Base-by-base conservation (phyloP, 78 protist genomes). In the Dictyostelium capitatum region DNA sequence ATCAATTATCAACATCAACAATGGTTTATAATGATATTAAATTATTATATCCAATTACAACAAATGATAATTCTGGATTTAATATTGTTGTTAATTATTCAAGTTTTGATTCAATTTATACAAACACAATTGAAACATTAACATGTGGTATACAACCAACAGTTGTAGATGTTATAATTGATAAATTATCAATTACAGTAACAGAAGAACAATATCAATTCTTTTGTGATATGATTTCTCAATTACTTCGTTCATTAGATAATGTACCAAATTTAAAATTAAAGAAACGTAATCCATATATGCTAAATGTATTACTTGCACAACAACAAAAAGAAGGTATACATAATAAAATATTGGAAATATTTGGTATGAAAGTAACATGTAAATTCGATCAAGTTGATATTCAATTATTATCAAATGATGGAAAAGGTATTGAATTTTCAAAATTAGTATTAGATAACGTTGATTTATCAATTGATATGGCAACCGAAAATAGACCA, bases 221-320 rank as follows among this genome's bases (percentile, higher is more conserved):
- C 70, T 87, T 87, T 77, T 72, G 70, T 37, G 83, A 74, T 47
- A 87, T 87, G 93, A 59, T 87, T 9, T 30, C 93, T 14, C 93
- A 87, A 54, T n/a, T 65, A 30, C 65, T 87, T 12, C 46, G 93
- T 50, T 43, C 46, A 23, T 30, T 87, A 11, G 93, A 87, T 77
- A 84, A 74, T 30, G 15, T 30, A 11, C 93, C 93, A 57, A 69
- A 70, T 14, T 50, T 87, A 11, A 64, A 74, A 32, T 72, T 87
- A 25, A 77, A 65, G 23, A 87, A 77, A 50, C 25, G 50, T 8
- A 65, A 74, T 20, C 93, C 93, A 6, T 59, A 62, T 6, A 30
- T 87, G 48, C 23, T 83, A 6, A 72, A 83, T 9, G 59, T 77
- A 6, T 25, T 87, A 46, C 19, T 64, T 10, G 50, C 46, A 48